Conservation (phyloP, 73 alveolate genomes). For the Tetrahymena elliotti region DNA sequence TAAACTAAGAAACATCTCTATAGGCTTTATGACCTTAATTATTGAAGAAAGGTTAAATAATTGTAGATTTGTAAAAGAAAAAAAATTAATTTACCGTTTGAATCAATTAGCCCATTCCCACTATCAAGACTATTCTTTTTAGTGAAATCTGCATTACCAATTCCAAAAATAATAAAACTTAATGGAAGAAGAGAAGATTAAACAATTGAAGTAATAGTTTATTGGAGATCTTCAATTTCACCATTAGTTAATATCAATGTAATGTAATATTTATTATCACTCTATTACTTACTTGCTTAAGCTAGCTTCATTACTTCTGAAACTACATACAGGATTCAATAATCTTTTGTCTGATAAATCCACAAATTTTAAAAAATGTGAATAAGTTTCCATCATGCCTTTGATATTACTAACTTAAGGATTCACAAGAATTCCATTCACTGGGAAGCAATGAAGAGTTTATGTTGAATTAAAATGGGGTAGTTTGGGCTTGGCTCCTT, state of each 20-base stretch:
- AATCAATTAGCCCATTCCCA: conserved; percentile 52
- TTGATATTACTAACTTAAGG: conserved; percentile 36
- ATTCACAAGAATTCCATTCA: background rate
- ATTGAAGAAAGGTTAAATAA: background rate
- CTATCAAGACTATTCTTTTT: conserved; percentile 80
- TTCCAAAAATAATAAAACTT: conserved; percentile 74
- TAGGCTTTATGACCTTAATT: conserved; percentile 53
- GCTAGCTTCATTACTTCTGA: conserved; percentile 47
- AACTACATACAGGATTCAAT: conserved; percentile 56
- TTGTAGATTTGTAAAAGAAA: background rate
- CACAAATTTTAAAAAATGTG: conserved; percentile 43
- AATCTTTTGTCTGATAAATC: conserved; percentile 63
- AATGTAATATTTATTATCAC: conserved; percentile 54
- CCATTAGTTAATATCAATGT: conserved; percentile 92
- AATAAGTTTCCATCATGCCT: conserved; percentile 55
- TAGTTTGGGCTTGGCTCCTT: background rate
- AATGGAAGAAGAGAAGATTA: conserved; percentile 68
- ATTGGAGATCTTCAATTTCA: conserved; percentile 74
- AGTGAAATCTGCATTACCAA: conserved; percentile 71
- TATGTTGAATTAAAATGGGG: conserved; percentile 2
- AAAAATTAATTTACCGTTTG: conserved; percentile 4
- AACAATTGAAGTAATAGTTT: conserved; percentile 53
- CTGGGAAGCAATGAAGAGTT: conserved; percentile 41
- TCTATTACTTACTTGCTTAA: conserved; percentile 16
- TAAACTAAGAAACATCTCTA: conserved; percentile 78